Evolutionary conservation across 768 basidiomycete genomes (phyloP), one percentile per base, ranked within the genome.

Genomic region (Ramaria sp.): DNA sequence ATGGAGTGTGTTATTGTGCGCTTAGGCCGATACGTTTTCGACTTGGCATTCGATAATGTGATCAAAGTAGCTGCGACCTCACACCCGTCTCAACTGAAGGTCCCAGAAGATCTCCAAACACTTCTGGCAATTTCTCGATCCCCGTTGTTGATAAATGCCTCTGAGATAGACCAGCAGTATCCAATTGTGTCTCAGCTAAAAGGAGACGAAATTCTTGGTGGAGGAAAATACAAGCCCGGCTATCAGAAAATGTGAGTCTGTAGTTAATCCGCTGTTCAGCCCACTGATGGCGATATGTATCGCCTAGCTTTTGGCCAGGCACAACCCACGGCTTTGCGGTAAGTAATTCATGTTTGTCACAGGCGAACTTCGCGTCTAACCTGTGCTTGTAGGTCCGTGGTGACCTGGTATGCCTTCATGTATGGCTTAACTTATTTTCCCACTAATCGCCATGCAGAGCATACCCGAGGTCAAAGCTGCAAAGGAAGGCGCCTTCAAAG

Each of bases 401-500:
- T 2, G 76, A 79, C 58, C 20, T 54, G 38, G 53, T 43, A 45
- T 24, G 41, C n/a, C 5, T 43, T 43, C 31, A 15, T 43, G 33
- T 64, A 12, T 22, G 2, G 33, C 15, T 39, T 24, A 15, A 15
- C 51, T 12, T 24, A 10, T 53, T 31, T 57, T 41, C 22, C 39
- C 53, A 46, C 10, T 27, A n/a, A 38, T 39, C 58, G n/a, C 52
- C 17, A 19, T 34, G 27, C 43, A 71, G 63, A 73, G 67, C 57
- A 68, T 75, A 54, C 78, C 80, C 1, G 71, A 72, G 58, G 72
- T 79, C 46, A 81, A 81, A 68, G 78, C 76, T 30, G 83, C 77
- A 24, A 83, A 82, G 67, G 83, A 84, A 64, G 81, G 80, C 34
- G 72, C 81, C 0, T 83, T 84, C 72, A 77, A 76, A 68, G 70